Evolutionary conservation across 768 basidiomycete species (phyloP), one percentile per base, ranked within the genome.

Genomic region (Boletus subparvulus): DNA sequence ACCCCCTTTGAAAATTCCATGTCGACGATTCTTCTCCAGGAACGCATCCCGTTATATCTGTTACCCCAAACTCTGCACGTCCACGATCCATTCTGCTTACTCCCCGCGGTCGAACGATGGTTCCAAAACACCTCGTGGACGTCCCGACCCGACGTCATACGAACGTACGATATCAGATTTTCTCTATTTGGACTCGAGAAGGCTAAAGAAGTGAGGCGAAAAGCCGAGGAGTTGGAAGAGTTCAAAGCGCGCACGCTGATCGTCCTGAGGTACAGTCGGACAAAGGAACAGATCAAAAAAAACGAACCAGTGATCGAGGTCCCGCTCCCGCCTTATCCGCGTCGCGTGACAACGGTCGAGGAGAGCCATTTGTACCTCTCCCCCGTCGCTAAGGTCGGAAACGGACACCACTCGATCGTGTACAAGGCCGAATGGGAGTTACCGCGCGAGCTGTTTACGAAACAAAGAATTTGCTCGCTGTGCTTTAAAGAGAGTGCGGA

Each of bases 281-380:
- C 60, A 46, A 36, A 61, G 62, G 43, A 58, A 32, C 61, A 67
- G 65, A 50, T 37, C 64, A 57, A 47, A 72, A 46, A 63, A 55
- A 9, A 33, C 41, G 71, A 63, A 3, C 71, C 67, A 1, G 67
- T 44, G 14, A 62, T 75, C 40, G 75, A 64, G 40, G 66, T 75
- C 11, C 47, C 69, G 0, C 65, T 69, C 44, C 69, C 66, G n/a
- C 68, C 69, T 28, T 65, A 56, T 24, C 67, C 70, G 0, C 60
- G 56, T 5, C 60, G 54, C 16, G 36, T 24, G 49, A 67, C 40
- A 37, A 65, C 17, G 40, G 67, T 62, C 6, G 69, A 69, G 24
- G 79, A 77, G 50, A 80, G 77, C 1, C 82, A 85, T 62, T 70
- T 85, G 17, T 81, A 83, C 52, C 57, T 86, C 50, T 75, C 75